Evolutionary conservation across 176 grass and related monocot species (phyloP).

Genomic region (Bolboschoenus planiculmis): DNA sequence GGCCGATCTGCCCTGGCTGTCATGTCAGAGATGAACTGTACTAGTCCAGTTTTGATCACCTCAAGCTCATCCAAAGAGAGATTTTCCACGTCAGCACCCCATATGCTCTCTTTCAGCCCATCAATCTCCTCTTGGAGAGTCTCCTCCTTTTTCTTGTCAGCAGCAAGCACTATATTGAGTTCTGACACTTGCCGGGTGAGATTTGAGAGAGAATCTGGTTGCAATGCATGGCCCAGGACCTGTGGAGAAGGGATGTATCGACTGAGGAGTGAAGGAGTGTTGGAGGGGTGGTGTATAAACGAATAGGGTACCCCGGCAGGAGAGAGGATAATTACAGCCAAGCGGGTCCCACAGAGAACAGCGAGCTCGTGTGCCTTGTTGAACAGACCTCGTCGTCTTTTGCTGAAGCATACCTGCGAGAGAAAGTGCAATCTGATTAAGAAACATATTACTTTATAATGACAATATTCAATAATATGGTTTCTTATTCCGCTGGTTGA

Average conservation of each 20-base stretch:
- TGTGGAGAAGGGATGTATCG: neutral
- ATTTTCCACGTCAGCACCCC: neutral
- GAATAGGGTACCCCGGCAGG: neutral
- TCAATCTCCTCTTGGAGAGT: neutral
- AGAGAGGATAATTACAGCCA: neutral
- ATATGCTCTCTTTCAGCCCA: neutral
- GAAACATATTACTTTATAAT: too few relatives aligned
- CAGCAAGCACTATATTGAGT: neutral
- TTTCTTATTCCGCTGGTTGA: too few relatives aligned
- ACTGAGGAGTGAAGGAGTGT: neutral
- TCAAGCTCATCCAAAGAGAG: neutral
- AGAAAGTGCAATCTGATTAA: neutral
- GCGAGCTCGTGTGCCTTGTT: neutral
- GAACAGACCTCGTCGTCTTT: too few relatives aligned
- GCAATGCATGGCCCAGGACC: neutral
- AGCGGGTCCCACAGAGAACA: neutral
- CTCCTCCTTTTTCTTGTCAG: neutral
- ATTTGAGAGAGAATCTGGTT: neutral
- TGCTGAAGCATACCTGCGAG: too few relatives aligned
- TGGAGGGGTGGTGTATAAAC: neutral
- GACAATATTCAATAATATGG: too few relatives aligned
- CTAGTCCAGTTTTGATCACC: neutral
- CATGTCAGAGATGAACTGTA: neutral
- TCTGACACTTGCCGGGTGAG: neutral
- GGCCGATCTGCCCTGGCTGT: neutral